These are phyloP conservation scores for Rhynchospora breviuscula DNA, from an alignment of 176 grass and related monocot genomes.

Conservation along the genomic window DNA sequence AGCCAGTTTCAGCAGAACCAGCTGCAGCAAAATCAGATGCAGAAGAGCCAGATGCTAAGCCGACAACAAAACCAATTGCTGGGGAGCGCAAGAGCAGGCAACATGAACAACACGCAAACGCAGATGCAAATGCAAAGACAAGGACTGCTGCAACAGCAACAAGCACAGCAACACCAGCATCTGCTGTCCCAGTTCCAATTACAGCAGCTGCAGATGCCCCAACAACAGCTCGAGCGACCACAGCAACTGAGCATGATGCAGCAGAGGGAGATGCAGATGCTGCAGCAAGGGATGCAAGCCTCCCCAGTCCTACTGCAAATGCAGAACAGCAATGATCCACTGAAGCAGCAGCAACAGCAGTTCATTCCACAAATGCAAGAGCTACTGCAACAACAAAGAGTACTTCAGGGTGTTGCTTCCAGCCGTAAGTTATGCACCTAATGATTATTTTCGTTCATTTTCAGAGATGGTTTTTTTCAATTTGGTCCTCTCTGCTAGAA, in stretches of 20 bases:
- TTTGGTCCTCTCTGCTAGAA: background rate
- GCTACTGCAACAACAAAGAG: constrained; percentile 21
- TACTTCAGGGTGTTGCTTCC: constrained; percentile 63
- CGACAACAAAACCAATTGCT: constrained; percentile 38
- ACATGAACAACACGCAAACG: constrained; percentile 46
- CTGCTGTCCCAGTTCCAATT: constrained; percentile 53
- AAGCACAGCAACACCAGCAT: constrained; percentile 55
- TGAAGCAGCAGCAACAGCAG: constrained; percentile 56
- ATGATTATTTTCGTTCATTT: background rate
- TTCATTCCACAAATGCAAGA: constrained; percentile 29
- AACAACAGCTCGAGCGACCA: constrained; percentile 27
- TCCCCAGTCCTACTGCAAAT: constrained; percentile 60
- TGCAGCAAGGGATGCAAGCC: constrained; percentile 52
- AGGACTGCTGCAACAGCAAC: constrained; percentile 39
- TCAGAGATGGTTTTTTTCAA: background rate
- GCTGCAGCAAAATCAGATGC: constrained; percentile 49
- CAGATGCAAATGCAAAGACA: constrained; percentile 53
- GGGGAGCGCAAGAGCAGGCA: constrained; percentile 42
- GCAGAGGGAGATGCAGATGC: constrained; percentile 10
- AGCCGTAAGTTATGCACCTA: constrained; percentile 52
- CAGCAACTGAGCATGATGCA: constrained; percentile 39
- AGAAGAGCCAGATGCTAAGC: constrained; percentile 28
- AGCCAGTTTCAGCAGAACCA: constrained; percentile 49
- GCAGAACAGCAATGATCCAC: constrained; percentile 41
- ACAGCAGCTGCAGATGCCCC: constrained; percentile 66